Percentiles rank a stretch among this genome's conserved stretches.
These are phyloP conservation scores for Emericellopsis atlantica DNA, from an alignment of 2,329 filamentous ascomycete genomes.

Conservation along the genomic window DNA sequence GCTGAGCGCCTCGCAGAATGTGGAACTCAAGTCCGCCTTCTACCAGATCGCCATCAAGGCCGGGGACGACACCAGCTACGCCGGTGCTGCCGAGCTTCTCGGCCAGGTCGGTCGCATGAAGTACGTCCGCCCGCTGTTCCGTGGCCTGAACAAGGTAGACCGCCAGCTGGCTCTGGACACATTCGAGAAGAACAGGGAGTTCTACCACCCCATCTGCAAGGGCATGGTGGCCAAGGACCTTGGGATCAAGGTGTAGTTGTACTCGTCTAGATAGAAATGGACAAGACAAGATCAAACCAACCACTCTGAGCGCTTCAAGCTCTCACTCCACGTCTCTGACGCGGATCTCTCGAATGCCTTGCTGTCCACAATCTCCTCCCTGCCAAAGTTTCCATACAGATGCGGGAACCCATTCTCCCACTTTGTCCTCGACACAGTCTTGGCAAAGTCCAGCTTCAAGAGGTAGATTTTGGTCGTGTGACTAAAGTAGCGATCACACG, in stretches of 20 bases:
- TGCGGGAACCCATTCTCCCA: conserved; percentile 49
- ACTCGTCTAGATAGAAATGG: neutral
- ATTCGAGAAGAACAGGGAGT: conserved; percentile 77
- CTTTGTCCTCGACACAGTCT: conserved; percentile 28
- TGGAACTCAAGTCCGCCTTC: conserved; percentile 74
- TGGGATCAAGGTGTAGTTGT: conserved; percentile 1
- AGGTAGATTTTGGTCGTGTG: conserved; percentile 28
- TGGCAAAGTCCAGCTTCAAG: conserved; percentile 37
- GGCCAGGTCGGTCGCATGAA: conserved; percentile 90
- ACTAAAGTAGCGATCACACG: conserved; percentile 30
- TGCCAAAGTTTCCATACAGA: conserved; percentile 45
- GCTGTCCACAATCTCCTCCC: conserved; percentile 32
- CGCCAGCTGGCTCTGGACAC: conserved; percentile 63
- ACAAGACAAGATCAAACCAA: conserved; percentile 21
- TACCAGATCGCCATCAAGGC: conserved; percentile 68
- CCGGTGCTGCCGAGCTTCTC: conserved; percentile 61
- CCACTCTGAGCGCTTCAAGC: conserved; percentile 26
- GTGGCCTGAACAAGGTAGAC: conserved; percentile 63
- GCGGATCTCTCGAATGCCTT: conserved; percentile 31
- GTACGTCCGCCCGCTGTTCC: conserved; percentile 80
- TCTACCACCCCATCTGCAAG: conserved; percentile 91
- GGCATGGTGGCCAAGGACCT: conserved; percentile 81
- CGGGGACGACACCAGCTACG: conserved; percentile 54
- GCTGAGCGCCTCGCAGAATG: conserved; percentile 64
- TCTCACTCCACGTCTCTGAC: conserved; percentile 32